A percentile compares a stretch with the other conserved stretches of the same genome.
These are phyloP conservation scores for Daldinia bambusicola DNA, from an alignment of 495 filamentous ascomycete genomes.

Conservation along the genomic window DNA sequence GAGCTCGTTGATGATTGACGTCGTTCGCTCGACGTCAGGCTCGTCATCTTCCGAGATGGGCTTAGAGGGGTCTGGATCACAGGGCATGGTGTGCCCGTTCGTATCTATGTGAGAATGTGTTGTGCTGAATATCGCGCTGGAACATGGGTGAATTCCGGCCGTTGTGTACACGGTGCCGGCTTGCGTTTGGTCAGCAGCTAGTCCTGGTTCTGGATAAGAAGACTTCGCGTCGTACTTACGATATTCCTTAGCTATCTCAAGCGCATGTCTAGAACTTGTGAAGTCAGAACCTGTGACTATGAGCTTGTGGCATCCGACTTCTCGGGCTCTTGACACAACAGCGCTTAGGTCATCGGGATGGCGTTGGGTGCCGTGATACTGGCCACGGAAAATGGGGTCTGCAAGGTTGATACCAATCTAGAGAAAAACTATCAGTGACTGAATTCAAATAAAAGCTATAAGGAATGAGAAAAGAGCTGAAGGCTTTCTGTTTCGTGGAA, in stretches of 20 bases:
- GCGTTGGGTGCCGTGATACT: constrained; percentile 81
- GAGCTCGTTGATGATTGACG: constrained; percentile 67
- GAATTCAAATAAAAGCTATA: background rate
- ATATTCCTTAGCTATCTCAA: constrained; percentile 76
- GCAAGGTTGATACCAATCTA: constrained; percentile 93
- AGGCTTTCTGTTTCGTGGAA: background rate
- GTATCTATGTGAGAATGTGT: constrained; percentile 61
- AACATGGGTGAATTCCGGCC: constrained; percentile 92
- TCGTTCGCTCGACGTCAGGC: constrained; percentile 50
- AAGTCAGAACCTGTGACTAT: constrained; percentile 95
- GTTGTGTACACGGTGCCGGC: constrained; percentile 87
- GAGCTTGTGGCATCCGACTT: constrained; percentile 84
- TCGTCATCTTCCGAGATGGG: constrained; percentile 55
- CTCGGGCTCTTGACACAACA: constrained; percentile 77
- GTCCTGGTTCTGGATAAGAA: background rate
- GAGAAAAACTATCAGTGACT: constrained; percentile 9
- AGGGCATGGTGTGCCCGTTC: constrained; percentile 57
- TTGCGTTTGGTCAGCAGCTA: constrained; percentile 49
- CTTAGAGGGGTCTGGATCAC: constrained; percentile 53
- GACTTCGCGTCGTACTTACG: constrained; percentile 60
- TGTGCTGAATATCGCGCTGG: constrained; percentile 71
- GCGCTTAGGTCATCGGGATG: constrained; percentile 82
- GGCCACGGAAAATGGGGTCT: constrained; percentile 84
- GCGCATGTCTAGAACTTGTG: constrained; percentile 75
- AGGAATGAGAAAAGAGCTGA: background rate